A percentile compares a stretch with the other conserved stretches of the same genome.
phyloP scores from a whole-genome alignment of 805 yeast species.

The Ascoidea asiatica region DNA sequence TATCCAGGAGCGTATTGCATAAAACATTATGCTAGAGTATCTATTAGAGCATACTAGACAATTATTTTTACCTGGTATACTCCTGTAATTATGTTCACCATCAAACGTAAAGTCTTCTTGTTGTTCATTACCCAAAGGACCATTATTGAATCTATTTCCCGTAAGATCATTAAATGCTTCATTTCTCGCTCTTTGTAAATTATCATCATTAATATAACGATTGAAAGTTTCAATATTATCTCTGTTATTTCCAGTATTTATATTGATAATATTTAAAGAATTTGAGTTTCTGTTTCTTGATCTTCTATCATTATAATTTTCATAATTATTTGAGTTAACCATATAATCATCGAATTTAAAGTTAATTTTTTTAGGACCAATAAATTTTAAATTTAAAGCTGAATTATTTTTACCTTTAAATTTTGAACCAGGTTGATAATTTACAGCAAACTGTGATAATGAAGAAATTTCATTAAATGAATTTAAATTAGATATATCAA shows the following conservation, averaged over 20 bases:
- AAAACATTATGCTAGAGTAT: constrained; percentile 16
- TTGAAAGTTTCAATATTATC: not conserved
- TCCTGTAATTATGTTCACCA: not conserved
- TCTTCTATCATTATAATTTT: not conserved
- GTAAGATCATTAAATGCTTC: constrained; percentile 17
- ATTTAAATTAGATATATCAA: not conserved
- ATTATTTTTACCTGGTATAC: constrained; percentile 14
- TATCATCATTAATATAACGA: not conserved
- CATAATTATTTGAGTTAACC: not conserved
- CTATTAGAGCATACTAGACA: constrained; percentile 2
- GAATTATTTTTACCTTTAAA: constrained; percentile 19
- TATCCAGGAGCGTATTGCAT: constrained; percentile 23
- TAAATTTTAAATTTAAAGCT: constrained; percentile 14
- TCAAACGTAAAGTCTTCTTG: constrained; percentile 10
- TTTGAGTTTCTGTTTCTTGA: not conserved
- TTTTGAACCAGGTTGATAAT: constrained; percentile 21
- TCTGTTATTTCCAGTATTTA: not conserved
- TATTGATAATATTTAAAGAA: not conserved
- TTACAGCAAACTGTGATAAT: constrained; percentile 13
- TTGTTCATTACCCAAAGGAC: too few species aligned
- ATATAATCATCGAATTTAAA: constrained; percentile 16
- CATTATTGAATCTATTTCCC: too few species aligned
- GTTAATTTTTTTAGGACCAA: constrained; percentile 15
- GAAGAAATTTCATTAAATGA: constrained; percentile 7
- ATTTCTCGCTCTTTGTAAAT: constrained; percentile 22